Evolutionary conservation across 768 basidiomycete species (phyloP).

Genomic region (Tulasnella sp.): DNA sequence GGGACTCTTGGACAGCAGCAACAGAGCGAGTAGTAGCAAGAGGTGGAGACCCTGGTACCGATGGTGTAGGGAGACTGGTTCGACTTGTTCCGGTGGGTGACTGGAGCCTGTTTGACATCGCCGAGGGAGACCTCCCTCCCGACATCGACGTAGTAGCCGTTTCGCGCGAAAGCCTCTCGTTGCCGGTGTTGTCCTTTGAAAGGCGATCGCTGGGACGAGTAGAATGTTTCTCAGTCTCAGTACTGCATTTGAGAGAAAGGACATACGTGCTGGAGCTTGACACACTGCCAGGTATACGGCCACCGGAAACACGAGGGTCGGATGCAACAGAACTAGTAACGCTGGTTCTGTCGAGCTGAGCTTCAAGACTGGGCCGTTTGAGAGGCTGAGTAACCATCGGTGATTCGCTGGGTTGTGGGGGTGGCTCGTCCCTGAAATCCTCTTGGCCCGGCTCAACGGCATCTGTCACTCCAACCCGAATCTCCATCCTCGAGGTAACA

Average conservation of each 20-base stretch:
- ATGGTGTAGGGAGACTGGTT: background rate
- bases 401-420: background rate
- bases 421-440: background rate
- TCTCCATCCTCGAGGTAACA: constrained; percentile 45
- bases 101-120: constrained; percentile 10
- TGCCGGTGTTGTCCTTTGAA: constrained; percentile 22
- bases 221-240: background rate
- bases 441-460: constrained; percentile 17
- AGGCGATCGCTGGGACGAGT: constrained; percentile 3
- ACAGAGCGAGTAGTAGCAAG: constrained; percentile 41
- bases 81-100: constrained; percentile 1
- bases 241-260: background rate
- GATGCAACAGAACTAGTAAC: background rate
- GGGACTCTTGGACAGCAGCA: constrained; percentile 64
- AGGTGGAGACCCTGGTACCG: constrained; percentile 30
- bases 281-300: background rate
- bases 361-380: background rate
- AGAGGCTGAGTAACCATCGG: background rate
- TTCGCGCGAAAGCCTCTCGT: constrained; percentile 49
- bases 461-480: constrained; percentile 48
- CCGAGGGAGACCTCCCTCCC: constrained; percentile 3
- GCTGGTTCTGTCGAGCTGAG: background rate
- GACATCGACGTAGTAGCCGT: constrained; percentile 40
- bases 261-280: background rate
- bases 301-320: background rate